Conservation (phyloP, 331 rosid genomes). For the Malus hybrid region DNA sequence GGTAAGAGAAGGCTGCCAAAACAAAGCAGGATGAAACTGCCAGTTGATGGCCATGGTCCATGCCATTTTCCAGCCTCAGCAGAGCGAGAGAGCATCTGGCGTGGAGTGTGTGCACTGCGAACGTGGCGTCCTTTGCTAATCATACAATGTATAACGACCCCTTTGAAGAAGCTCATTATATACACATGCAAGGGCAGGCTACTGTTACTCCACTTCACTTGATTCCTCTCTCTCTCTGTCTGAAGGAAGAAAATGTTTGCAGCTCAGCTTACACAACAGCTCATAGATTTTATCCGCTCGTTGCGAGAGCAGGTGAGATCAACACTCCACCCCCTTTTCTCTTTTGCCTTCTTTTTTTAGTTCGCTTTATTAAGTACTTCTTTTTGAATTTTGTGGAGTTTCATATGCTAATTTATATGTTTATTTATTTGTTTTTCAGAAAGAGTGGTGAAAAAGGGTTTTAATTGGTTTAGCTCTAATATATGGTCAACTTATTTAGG, state of each 20-base stretch:
- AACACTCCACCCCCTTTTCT: neutral
- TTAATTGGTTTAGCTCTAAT: neutral
- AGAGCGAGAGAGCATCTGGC: neutral
- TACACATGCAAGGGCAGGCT: neutral
- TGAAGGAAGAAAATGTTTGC: slow-evolving; percentile 7
- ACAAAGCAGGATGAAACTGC: neutral
- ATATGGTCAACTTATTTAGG: neutral
- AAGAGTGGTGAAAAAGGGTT: neutral
- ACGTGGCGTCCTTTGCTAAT: too few species aligned
- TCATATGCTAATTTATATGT: neutral
- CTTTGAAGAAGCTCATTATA: neutral
- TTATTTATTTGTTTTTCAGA: neutral
- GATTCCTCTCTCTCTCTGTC: neutral
- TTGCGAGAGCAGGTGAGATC: slow-evolving; percentile 3
- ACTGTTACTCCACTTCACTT: neutral
- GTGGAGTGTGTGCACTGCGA: too few species aligned
- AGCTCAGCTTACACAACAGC: neutral
- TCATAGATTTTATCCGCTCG: neutral
- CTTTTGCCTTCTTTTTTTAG: neutral
- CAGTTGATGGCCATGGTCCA: neutral
- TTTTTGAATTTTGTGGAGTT: neutral
- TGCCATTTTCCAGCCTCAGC: neutral
- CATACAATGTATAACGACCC: too few species aligned
- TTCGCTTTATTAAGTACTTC: neutral
- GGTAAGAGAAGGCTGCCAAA: neutral